A percentile compares a stretch with the other conserved stretches of the same genome.
Evolutionary conservation across 2,329 filamentous ascomycete genomes (phyloP).

Genomic region (Colletotrichum acutatum): DNA sequence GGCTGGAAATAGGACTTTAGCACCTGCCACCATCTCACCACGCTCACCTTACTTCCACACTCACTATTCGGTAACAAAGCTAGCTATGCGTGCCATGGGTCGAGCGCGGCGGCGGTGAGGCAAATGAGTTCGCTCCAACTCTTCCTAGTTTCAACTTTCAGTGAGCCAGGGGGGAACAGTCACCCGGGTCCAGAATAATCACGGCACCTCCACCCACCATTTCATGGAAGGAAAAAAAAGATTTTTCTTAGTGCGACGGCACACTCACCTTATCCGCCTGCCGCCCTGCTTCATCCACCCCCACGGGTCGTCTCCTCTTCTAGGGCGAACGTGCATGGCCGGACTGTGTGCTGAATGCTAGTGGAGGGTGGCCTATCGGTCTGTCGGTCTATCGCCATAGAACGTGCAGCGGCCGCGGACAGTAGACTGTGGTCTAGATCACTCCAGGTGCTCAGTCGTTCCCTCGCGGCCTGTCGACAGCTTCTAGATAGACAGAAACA

Average conservation of each 20-base stretch:
- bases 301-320: not conserved
- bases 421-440: constrained; percentile 16
- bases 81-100: constrained; percentile 11
- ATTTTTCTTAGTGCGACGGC: not conserved
- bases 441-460: not conserved
- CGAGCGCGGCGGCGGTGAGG: constrained; percentile 28
- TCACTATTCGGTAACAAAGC: not conserved
- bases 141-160: constrained; percentile 9
- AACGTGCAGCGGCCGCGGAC: constrained; percentile 9
- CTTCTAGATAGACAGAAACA: not conserved
- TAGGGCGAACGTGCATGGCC: constrained; percentile 16
- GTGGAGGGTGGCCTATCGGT: constrained; percentile 33
- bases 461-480: not conserved
- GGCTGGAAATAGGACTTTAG: constrained; percentile 8
- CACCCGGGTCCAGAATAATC: constrained; percentile 21
- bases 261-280: constrained; percentile 6
- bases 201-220: not conserved
- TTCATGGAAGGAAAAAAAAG: not conserved
- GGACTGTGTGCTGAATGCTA: constrained; percentile 14
- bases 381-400: constrained; percentile 21
- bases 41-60: not conserved
- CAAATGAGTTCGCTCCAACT: constrained; percentile 16
- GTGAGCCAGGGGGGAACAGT: not conserved
- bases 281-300: constrained; percentile 1
- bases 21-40: constrained; percentile 12